These are phyloP conservation scores for Trypanosoma avium DNA, from an alignment of 208 protist genomes.

Conservation along the genomic window DNA sequence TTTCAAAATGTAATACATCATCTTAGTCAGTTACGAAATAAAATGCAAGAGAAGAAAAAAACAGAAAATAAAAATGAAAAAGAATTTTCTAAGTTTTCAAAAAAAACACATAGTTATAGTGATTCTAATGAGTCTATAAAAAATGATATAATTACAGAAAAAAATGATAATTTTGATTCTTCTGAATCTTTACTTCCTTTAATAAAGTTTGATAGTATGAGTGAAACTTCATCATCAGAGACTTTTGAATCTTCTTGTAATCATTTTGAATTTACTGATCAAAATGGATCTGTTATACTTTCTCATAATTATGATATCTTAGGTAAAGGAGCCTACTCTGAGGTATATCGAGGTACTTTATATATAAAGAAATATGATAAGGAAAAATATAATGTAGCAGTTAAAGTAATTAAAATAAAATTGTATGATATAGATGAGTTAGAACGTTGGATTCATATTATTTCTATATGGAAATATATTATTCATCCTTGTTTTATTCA, in stretches of 20 bases:
- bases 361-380: background rate
- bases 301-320: constrained; percentile 13
- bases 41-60: background rate
- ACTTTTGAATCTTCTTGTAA: background rate
- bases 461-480: constrained; percentile 3
- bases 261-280: constrained; percentile 7
- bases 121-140: background rate
- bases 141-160: background rate
- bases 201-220: constrained; percentile 1
- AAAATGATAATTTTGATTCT: background rate
- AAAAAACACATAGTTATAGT: background rate
- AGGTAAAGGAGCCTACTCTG: constrained; percentile 19
- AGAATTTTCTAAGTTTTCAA: background rate
- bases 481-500: constrained; percentile 15
- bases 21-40: background rate
- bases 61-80: background rate
- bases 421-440: constrained; percentile 2
- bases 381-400: constrained; percentile 4
- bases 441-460: constrained; percentile 24
- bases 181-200: constrained; percentile 17
- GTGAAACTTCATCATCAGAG: background rate
- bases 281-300: constrained; percentile 11
- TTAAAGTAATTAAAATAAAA: constrained; percentile 13
- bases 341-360: constrained; percentile 26
- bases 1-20: background rate